Percentiles rank a stretch among this genome's conserved stretches.
These are phyloP conservation scores for Tolypocladium pustulatum DNA, from an alignment of 2,329 filamentous ascomycete genomes.

Conservation along the genomic window DNA sequence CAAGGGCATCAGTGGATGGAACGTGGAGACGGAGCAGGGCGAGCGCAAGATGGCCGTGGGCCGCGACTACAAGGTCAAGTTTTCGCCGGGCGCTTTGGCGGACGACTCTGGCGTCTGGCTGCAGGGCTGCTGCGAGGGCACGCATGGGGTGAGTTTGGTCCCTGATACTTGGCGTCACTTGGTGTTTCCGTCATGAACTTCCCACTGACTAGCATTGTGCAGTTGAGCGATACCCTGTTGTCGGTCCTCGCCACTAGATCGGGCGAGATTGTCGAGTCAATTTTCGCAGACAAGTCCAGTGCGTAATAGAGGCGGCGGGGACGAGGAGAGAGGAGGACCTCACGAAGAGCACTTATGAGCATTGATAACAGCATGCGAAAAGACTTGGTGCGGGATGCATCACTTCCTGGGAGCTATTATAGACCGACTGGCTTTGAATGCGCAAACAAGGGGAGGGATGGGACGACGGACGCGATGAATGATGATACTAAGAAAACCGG, in stretches of 20 bases:
- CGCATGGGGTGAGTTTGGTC: slow-evolving; percentile 66
- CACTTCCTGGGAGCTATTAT: not conserved
- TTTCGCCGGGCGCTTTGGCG: slow-evolving; percentile 58
- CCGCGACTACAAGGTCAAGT: slow-evolving; percentile 70
- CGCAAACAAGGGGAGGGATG: not conserved
- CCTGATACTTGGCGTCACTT: not conserved
- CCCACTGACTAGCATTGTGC: slow-evolving; percentile 9
- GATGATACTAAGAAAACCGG: not conserved
- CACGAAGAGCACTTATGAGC: not conserved
- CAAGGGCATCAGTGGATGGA: slow-evolving; percentile 29
- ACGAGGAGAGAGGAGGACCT: not conserved
- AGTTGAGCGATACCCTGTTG: slow-evolving; percentile 73
- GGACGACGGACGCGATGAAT: not conserved
- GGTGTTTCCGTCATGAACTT: too few species aligned
- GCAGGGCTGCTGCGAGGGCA: slow-evolving; percentile 87
- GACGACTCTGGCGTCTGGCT: slow-evolving; percentile 74
- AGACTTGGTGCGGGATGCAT: not conserved
- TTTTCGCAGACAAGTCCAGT: slow-evolving; percentile 40
- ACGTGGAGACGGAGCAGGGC: slow-evolving; percentile 25
- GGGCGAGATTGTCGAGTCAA: slow-evolving; percentile 66
- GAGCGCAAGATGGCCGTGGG: slow-evolving; percentile 51
- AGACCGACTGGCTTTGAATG: not conserved
- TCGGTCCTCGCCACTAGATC: slow-evolving; percentile 68
- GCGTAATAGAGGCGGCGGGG: not conserved
- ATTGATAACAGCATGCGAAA: not conserved